Percentiles rank a stretch among this genome's conserved stretches.
Evolutionary conservation across 257 asterid species (phyloP).

Genomic region (Verbena officinalis): DNA sequence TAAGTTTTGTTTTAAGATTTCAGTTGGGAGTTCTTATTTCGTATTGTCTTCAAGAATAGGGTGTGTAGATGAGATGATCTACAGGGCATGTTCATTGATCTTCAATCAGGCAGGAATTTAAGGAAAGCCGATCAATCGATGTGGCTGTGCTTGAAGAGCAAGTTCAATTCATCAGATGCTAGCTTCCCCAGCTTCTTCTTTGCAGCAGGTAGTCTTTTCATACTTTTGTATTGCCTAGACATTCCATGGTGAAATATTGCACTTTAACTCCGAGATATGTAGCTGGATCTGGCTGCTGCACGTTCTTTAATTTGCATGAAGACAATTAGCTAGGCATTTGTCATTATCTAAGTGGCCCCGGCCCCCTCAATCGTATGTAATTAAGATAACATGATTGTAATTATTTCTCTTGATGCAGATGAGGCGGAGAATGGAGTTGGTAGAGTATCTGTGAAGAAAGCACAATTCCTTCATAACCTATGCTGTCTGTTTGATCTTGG

Average conservation of each 20-base stretch:
- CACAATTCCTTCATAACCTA: too few species aligned
- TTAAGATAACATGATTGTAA: slow-evolving; percentile 4
- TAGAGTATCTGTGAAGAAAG: too few species aligned
- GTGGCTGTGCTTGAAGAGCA: slow-evolving; percentile 92
- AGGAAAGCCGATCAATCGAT: slow-evolving; percentile 84
- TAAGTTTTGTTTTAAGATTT: not conserved
- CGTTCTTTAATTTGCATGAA: not conserved
- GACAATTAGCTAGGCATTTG: slow-evolving; percentile 19
- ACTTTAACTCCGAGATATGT: slow-evolving; percentile 13
- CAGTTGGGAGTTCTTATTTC: slow-evolving; percentile 18
- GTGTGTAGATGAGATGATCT: slow-evolving; percentile 99
- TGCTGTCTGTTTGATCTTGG: too few species aligned
- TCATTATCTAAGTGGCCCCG: slow-evolving; percentile 13
- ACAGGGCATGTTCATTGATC: slow-evolving; percentile 84
- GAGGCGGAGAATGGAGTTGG: too few species aligned
- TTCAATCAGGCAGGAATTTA: slow-evolving; percentile 88
- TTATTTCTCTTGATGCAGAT: too few species aligned
- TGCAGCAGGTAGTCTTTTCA: slow-evolving; percentile 67
- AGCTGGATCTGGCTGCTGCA: slow-evolving; percentile 21
- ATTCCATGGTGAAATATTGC: slow-evolving; percentile 20
- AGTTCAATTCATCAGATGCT: slow-evolving; percentile 97
- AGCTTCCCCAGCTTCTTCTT: slow-evolving; percentile 95
- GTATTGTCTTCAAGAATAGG: slow-evolving; percentile 76
- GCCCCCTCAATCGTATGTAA: too few species aligned
- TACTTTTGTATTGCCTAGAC: slow-evolving; percentile 4